Evolutionary conservation across 1,139 yeast species (phyloP).

Genomic region (Blastobotrys persicus): DNA sequence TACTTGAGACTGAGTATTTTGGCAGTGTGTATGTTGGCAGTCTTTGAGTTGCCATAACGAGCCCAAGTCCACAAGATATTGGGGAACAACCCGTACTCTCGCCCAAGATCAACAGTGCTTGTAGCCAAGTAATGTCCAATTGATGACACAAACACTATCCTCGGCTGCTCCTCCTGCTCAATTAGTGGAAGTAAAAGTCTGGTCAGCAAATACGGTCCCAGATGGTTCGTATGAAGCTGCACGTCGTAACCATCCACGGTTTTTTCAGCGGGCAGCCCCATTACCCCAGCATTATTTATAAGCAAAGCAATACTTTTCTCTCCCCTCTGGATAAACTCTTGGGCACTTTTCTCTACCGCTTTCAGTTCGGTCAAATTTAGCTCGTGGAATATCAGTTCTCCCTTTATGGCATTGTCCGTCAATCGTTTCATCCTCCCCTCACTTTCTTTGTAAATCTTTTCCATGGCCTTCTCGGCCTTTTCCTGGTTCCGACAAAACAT

Average conservation of each 20-base stretch:
- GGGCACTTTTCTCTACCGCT: slow-evolving; percentile 57
- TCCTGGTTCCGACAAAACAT: slow-evolving; percentile 64
- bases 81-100: slow-evolving; percentile 58
- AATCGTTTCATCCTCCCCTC: slow-evolving; percentile 32
- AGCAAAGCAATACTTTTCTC: slow-evolving; percentile 61
- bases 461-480: slow-evolving; percentile 57
- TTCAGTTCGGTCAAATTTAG: slow-evolving; percentile 60
- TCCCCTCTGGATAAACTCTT: slow-evolving; percentile 51
- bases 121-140: slow-evolving; percentile 64
- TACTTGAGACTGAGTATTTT: slow-evolving; percentile 62
- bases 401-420: slow-evolving; percentile 38
- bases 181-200: slow-evolving; percentile 58
- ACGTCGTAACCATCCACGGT: slow-evolving; percentile 76
- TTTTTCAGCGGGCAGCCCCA: slow-evolving; percentile 66
- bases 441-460: slow-evolving; percentile 56
- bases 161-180: slow-evolving; percentile 45
- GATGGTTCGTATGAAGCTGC: slow-evolving; percentile 75
- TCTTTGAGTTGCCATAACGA: slow-evolving; percentile 75
- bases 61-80: slow-evolving; percentile 71
- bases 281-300: slow-evolving; percentile 78
- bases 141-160: slow-evolving; percentile 68
- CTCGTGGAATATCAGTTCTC: slow-evolving; percentile 55
- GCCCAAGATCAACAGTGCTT: slow-evolving; percentile 49
- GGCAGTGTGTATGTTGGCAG: slow-evolving; percentile 74
- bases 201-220: slow-evolving; percentile 72